Conservation (phyloP, 1,284 basidiomycete species). For the Sporisorium reilianum region DNA sequence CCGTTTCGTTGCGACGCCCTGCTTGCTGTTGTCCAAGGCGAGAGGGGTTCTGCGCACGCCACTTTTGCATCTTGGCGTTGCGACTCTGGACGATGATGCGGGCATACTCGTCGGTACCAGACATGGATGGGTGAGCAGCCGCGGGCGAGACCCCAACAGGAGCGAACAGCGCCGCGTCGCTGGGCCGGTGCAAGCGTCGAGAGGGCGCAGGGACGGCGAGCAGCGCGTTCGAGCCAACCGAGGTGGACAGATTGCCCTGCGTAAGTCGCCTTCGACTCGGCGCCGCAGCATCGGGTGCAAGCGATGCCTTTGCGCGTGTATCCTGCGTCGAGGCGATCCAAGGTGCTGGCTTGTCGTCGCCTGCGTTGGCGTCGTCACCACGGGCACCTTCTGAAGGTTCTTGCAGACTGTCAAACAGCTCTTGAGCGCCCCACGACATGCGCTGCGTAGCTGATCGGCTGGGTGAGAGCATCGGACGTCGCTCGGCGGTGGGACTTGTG, state of each 20-base stretch:
- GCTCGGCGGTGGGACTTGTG: conserved; percentile 31
- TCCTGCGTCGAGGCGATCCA: conserved; percentile 62
- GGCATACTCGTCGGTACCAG: conserved; percentile 72
- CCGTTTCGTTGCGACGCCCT: conserved; percentile 14
- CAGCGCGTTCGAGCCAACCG: conserved; percentile 37
- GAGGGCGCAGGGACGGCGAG: conserved; percentile 34
- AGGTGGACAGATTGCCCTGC: conserved; percentile 38
- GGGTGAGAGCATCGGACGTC: conserved; percentile 35
- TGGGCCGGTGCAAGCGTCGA: conserved; percentile 27
- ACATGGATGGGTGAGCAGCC: conserved; percentile 17
- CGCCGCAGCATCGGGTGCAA: conserved; percentile 22
- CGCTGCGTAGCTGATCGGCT: conserved; percentile 29
- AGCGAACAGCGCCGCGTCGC: conserved; percentile 40
- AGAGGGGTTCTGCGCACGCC: conserved; percentile 66
- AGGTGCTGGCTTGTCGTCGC: conserved; percentile 48
- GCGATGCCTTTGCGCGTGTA: conserved; percentile 15
- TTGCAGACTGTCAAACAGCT: conserved; percentile 50
- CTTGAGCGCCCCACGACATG: conserved; percentile 50
- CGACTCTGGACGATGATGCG: conserved; percentile 74
- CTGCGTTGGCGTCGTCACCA: neutral
- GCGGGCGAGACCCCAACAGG: conserved; percentile 29
- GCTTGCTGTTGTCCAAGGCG: conserved; percentile 16
- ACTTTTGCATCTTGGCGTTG: conserved; percentile 73
- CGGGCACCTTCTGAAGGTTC: conserved; percentile 15
- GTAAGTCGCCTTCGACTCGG: conserved; percentile 27